Percentiles rank a stretch among this genome's conserved stretches.
Evolutionary conservation across 768 basidiomycete species (phyloP).

Genomic region (Tremella mesenterica): DNA sequence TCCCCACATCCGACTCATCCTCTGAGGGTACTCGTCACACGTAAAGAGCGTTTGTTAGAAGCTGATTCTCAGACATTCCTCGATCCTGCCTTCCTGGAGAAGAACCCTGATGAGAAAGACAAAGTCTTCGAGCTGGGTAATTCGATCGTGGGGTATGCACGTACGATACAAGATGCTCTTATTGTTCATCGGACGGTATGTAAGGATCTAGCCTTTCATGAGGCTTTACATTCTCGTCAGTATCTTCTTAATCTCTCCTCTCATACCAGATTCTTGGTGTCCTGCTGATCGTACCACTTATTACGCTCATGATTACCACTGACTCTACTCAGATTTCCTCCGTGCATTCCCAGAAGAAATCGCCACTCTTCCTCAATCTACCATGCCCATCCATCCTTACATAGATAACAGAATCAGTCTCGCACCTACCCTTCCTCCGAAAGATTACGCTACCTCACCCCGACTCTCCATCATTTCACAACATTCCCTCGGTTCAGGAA

Average conservation of each 20-base stretch:
- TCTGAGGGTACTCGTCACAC: too few relatives aligned
- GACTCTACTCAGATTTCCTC: constrained; percentile 20
- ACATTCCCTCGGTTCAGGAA: background rate
- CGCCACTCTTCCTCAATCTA: constrained; percentile 10
- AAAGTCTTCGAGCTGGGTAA: constrained; percentile 62
- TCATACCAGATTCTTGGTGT: background rate
- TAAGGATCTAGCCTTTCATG: constrained; percentile 89
- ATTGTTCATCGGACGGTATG: constrained; percentile 74
- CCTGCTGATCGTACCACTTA: background rate
- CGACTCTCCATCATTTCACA: constrained; percentile 1
- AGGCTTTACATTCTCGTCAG: constrained; percentile 58
- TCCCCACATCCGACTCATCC: background rate
- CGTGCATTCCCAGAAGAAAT: constrained; percentile 29
- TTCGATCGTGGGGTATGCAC: constrained; percentile 58
- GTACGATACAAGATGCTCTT: constrained; percentile 73
- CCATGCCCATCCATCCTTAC: background rate
- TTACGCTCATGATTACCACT: background rate
- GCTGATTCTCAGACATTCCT: constrained; percentile 53
- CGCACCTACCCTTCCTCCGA: constrained; percentile 1
- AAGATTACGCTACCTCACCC: constrained; percentile 1
- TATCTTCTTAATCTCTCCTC: background rate
- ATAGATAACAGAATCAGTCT: background rate
- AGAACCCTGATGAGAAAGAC: constrained; percentile 62
- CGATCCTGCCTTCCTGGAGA: constrained; percentile 56
- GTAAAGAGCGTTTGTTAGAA: too few relatives aligned